Evolutionary conservation across 1,284 basidiomycete genomes (phyloP).

Genomic region (Sporisorium sorghi): DNA sequence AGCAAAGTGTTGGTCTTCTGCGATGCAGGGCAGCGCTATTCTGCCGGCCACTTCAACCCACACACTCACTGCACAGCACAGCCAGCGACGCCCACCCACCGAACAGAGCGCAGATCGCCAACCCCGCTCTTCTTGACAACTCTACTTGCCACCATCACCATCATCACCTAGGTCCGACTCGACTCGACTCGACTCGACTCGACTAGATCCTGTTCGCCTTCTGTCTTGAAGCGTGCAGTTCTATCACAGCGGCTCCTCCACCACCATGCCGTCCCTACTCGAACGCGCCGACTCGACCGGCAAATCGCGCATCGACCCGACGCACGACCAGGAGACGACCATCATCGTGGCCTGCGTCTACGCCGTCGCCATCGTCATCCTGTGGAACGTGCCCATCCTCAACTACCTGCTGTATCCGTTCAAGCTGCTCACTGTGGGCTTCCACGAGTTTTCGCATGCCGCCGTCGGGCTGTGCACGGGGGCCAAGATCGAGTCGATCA

Average conservation of each 20-base stretch:
- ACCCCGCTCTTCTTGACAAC: no score
- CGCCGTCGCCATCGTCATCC: conserved; percentile 59
- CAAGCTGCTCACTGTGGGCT: conserved; percentile 66
- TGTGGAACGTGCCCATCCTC: conserved; percentile 65
- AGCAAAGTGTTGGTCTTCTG: conserved; percentile 1
- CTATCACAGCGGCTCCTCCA: neutral
- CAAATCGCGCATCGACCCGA: conserved; percentile 51
- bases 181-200: neutral
- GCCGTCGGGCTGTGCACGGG: conserved; percentile 79
- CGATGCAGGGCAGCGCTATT: no score
- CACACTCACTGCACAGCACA: no score
- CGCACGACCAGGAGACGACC: conserved; percentile 61
- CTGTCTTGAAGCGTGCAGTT: conserved; percentile 11
- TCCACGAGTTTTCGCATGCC: conserved; percentile 66
- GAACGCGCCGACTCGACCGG: conserved; percentile 13
- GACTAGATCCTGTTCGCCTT: neutral
- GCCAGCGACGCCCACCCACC: no score
- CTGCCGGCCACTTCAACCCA: neutral
- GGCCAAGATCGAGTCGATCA: conserved; percentile 80
- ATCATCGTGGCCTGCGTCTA: conserved; percentile 68
- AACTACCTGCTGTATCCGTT: conserved; percentile 68
- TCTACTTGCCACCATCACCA: conserved; percentile 1
- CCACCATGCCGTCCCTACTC: conserved; percentile 24
- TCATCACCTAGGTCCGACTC: neutral
- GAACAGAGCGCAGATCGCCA: no score